Evolutionary conservation across 176 grass and related monocot species (phyloP).

Genomic region (Neostapfia colusana): DNA sequence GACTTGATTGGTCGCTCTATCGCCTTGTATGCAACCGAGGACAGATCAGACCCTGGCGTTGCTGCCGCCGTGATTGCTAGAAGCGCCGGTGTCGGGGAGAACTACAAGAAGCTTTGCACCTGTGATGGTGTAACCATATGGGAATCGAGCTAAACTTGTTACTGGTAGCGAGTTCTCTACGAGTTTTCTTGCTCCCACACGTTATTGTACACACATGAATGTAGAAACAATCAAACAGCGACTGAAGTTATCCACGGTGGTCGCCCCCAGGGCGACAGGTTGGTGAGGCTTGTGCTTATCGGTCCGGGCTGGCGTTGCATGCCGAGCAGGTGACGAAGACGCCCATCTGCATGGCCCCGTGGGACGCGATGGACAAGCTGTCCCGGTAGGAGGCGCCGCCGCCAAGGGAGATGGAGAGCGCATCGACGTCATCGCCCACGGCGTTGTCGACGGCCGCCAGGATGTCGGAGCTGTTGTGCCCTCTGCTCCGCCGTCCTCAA

Average conservation of each 20-base stretch:
- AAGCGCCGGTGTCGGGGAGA: slow-evolving; percentile 79
- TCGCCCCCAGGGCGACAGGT: slow-evolving; percentile 86
- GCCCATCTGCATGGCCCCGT: slow-evolving; percentile 96
- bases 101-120: slow-evolving; percentile 92
- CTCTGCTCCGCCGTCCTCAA: too few species aligned
- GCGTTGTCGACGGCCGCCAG: slow-evolving; percentile 89
- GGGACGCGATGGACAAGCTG: slow-evolving; percentile 79
- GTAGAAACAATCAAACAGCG: slow-evolving; percentile 34
- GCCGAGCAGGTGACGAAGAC: slow-evolving; percentile 97
- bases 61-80: slow-evolving; percentile 68
- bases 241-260: slow-evolving; percentile 77
- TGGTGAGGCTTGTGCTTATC: slow-evolving; percentile 87
- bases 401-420: slow-evolving; percentile 98
- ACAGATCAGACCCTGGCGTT: slow-evolving; percentile 62
- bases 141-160: slow-evolving; percentile 63
- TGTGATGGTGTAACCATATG: slow-evolving; percentile 95
- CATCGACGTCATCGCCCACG: slow-evolving; percentile 87
- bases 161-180: not conserved
- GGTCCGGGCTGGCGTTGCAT: slow-evolving; percentile 86
- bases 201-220: slow-evolving; percentile 39
- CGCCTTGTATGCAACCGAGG: slow-evolving; percentile 63
- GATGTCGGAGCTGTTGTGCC: slow-evolving; percentile 99
- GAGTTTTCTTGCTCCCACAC: not conserved
- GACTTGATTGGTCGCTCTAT: slow-evolving; percentile 89
- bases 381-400: slow-evolving; percentile 79